Base-by-base conservation (phyloP, 306 rosid species). In the Inga laurina region DNA sequence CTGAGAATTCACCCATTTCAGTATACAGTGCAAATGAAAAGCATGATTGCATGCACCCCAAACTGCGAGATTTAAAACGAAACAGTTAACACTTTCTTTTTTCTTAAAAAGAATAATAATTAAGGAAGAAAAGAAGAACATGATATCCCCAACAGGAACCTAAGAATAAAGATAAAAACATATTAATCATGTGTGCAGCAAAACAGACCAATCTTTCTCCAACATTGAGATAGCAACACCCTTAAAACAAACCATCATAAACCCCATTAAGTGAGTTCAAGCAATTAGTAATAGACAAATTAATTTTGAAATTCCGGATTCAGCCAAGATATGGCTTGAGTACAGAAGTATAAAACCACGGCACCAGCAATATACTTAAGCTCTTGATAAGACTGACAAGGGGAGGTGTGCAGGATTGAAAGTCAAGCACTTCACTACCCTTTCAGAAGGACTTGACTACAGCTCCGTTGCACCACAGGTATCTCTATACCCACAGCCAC, bases 31-130 rank as follows among this genome's bases (percentile, higher is more conserved):
- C 87, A 95, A 94, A 88, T 95, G 98, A 86, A 95, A 92, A 11
- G 98, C 95, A 59, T 93, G 98, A 87, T 93, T 95, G 92, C 97
- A 95, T 57, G 84, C 94, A 80, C 97, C 98, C 98, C 97, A 95
- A 86, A 93, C 97, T 95, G 97, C 92, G 84, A 80, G 49, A 81
- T 49, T 27, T 41, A 10, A 51, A 27, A 74, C 21, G 56, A 73
- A 41, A 3, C 19, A 16, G 72, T 87, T 74, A 39, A 77, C 34
- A 70, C 30, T 3, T 22, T 39, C 43, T 39, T 61, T 22, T 24
- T 61, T 24, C 24, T 6, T 4, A 54, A 24, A 62, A 27, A 22
- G 16, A 62, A 24, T 62, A 24, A 62, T 27, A 59, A 62, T 13
- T 4, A 4, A 11, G 35, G 18, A 62, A 24, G 19, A 27, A 62